Base-by-base conservation (phyloP, 352 stramenopile species). In the Pythium brassicae region DNA sequence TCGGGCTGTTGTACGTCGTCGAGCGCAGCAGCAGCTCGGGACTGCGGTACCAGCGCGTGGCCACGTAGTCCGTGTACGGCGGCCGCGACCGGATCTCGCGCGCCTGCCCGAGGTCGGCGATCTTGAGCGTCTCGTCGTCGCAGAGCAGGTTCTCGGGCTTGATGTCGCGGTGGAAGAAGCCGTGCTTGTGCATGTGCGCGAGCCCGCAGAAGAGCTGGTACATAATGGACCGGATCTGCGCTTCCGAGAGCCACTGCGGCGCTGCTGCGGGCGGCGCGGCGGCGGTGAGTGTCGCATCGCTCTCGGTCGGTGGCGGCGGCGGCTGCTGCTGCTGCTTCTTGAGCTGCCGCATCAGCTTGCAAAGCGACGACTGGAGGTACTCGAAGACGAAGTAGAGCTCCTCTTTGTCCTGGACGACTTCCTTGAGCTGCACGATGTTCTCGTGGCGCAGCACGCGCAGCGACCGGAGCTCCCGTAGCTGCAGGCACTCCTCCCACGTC, bases 341-440 rank as follows among this genome's bases (percentile, higher is more conserved):
- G 23, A 70, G 47, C 45, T 63, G 66, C 2, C 79, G 74, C 71
- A 94, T 84, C 43, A 89, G 74, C 20, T 73, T 76, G 59, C 83
- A 90, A 46, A 94, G 76, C 20, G 77, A 92, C 39, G 78, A 85
- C 48, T 94, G 69, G 74, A 92, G 84, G 72, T 87, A 94, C 78
- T 94, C 83, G 53, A 94, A 94, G 10, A 93, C 82, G 62, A 92
- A 93, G 68, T 91, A 94, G 42, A 94, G 79, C 66, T 92, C 79
- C 27, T 89, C 81, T 46, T 91, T 89, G 66, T 93, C 83, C 52
- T 79, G 81, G 51, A 93, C 86, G 22, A 92, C 85, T 44, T 94
- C 85, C 61, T 93, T 94, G 34, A 94, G 66, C 58, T 90, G 65
- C 48, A 94, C 74, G 56, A 94, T 88, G 59, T 93, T 94, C 42